Evolutionary conservation across 1,284 basidiomycete genomes (phyloP), one percentile per base, ranked within the genome.

Genomic region (Athelia psychrophila): DNA sequence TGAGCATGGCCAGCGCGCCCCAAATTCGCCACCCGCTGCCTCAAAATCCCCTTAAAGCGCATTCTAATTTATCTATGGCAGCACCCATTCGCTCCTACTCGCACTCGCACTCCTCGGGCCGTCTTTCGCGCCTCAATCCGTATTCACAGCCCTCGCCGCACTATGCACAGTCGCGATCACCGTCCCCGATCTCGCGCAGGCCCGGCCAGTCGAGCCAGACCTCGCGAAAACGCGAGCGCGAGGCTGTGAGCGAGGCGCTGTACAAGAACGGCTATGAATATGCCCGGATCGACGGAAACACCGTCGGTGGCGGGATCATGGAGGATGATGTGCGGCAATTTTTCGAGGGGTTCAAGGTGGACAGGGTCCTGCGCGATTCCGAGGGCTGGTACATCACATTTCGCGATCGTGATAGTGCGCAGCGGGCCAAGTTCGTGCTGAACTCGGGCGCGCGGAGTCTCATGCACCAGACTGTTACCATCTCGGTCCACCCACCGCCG

Each of bases 321-420:
- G 51, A 88, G 60, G 81, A 82, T 32, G 84, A 88, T 50, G 80
- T 91, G 19, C 60, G 67, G 54, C 65, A 62, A 44, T 84, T 84
- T 57, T 84, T 89, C 61, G 72, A 74, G 20, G 80, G 75, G 40
- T 88, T 89, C 65, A 73, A 79, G 53, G 75, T 86, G 33, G 84
- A 89, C 52, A 77, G 79, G 75, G 86, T 90, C 23, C 70, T 91
- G 1, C 80, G 80, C 55, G 88, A 90, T 63, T 76, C 80, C 49
- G 69, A 72, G 8, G 84, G 80, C 12, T 83, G 86, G 74, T 91
- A 88, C 60, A 78, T 89, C 54, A 86, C 86, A 3, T 91, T 91
- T 60, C 62, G 71, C 46, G 78, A 78, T 5, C 63, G 71, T 1
- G 80, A 82, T 54, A 70, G 77, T 2, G 88, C 88, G 1, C 76